These are phyloP conservation scores for Kodamaea alishanica DNA, from an alignment of 1,139 yeast species.

Conservation along the genomic window DNA sequence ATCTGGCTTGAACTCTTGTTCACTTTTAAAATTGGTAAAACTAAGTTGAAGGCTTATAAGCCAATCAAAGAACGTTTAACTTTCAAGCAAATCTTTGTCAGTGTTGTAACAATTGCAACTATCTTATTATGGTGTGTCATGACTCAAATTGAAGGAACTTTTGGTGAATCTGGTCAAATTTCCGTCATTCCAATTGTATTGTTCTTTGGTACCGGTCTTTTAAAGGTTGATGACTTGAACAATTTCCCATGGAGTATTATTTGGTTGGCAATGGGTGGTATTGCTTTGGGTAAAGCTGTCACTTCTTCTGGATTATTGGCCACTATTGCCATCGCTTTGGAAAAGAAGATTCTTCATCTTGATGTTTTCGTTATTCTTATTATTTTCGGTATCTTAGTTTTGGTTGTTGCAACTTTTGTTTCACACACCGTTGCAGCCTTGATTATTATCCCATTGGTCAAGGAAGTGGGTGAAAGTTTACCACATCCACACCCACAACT, in stretches of 20 bases:
- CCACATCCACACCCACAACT: slow-evolving; percentile 68
- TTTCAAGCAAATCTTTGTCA: slow-evolving; percentile 66
- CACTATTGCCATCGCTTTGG: slow-evolving; percentile 73
- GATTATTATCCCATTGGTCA: slow-evolving; percentile 82
- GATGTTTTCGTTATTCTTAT: slow-evolving; percentile 66
- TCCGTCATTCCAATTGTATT: slow-evolving; percentile 80
- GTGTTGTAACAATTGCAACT: slow-evolving; percentile 62
- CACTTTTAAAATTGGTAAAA: slow-evolving; percentile 56
- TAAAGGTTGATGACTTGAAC: slow-evolving; percentile 83
- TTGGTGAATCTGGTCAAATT: slow-evolving; percentile 89
- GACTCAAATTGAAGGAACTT: slow-evolving; percentile 54
- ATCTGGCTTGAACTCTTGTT: slow-evolving; percentile 71
- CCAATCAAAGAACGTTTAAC: slow-evolving; percentile 73
- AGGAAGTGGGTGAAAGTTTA: slow-evolving; percentile 76
- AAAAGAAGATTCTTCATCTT: slow-evolving; percentile 53
- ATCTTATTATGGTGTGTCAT: slow-evolving; percentile 85
- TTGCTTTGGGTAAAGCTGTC: slow-evolving; percentile 89
- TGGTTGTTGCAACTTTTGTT: slow-evolving; percentile 87
- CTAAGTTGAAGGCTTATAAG: slow-evolving; percentile 50
- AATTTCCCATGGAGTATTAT: slow-evolving; percentile 94
- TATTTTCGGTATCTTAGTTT: slow-evolving; percentile 72
- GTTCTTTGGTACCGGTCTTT: slow-evolving; percentile 82
- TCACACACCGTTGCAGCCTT: slow-evolving; percentile 95
- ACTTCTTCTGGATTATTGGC: slow-evolving; percentile 78
- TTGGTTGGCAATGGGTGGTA: slow-evolving; percentile 93